Percentiles rank a stretch among this genome's conserved stretches.
Evolutionary conservation across 1,284 basidiomycete species (phyloP).

Genomic region (Sanghuangporus weigelae): DNA sequence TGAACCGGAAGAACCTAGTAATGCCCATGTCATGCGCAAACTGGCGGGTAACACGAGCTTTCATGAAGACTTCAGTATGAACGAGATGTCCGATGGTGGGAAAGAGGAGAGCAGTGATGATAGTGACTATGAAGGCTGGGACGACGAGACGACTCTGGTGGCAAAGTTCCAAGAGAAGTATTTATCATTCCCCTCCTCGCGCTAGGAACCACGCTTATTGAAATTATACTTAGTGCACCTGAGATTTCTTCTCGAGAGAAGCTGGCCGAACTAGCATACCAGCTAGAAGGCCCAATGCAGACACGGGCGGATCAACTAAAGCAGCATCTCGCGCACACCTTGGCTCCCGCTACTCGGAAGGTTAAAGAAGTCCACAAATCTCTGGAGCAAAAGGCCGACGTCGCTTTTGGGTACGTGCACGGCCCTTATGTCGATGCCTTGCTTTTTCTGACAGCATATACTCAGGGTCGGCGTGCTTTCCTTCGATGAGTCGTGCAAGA

Average conservation of each 20-base stretch:
- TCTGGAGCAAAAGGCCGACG: slow-evolving; percentile 45
- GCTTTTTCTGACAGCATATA: neutral
- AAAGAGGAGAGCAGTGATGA: slow-evolving; percentile 9
- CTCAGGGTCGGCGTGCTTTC: slow-evolving; percentile 29
- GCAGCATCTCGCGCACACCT: slow-evolving; percentile 43
- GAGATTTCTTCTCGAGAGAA: slow-evolving; percentile 29
- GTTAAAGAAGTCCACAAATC: slow-evolving; percentile 39
- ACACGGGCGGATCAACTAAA: slow-evolving; percentile 37
- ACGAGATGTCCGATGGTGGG: slow-evolving; percentile 1
- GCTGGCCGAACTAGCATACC: slow-evolving; percentile 38
- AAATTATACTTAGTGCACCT: slow-evolving; percentile 12
- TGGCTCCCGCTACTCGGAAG: slow-evolving; percentile 47
- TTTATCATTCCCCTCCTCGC: slow-evolving; percentile 17
- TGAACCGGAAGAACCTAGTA: slow-evolving; percentile 1
- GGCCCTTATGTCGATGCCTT: neutral
- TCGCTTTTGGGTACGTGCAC: slow-evolving; percentile 37
- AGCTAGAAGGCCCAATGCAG: slow-evolving; percentile 44
- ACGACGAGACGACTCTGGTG: slow-evolving; percentile 52
- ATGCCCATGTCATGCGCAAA: neutral
- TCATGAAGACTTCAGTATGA: neutral
- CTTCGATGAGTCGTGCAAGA: slow-evolving; percentile 51
- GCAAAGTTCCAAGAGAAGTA: slow-evolving; percentile 45
- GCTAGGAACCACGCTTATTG: slow-evolving; percentile 1
- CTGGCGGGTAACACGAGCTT: neutral
- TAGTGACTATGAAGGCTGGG: slow-evolving; percentile 33